These are phyloP conservation scores for Mycena pura DNA, from an alignment of 768 basidiomycete species.

Conservation along the genomic window DNA sequence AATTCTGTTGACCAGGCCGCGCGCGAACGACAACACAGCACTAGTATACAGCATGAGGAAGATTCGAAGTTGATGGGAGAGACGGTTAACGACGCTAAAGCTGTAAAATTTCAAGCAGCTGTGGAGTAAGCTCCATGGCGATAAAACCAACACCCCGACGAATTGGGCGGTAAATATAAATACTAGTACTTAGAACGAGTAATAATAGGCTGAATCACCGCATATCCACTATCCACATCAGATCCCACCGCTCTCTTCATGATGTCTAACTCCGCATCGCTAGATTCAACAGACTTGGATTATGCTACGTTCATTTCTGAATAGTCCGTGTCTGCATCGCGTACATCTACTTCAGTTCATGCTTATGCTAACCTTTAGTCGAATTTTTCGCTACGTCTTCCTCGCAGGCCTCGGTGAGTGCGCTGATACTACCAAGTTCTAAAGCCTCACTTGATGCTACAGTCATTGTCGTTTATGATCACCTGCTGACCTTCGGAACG, in stretches of 20 bases:
- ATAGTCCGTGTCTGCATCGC: slow-evolving; percentile 6
- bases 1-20: neutral
- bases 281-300: slow-evolving; percentile 7
- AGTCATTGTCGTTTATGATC: slow-evolving; percentile 17
- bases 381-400: slow-evolving; percentile 9
- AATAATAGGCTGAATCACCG: slow-evolving; percentile 9
- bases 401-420: slow-evolving; percentile 13
- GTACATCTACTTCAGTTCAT: slow-evolving; percentile 2
- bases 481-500: slow-evolving; percentile 11
- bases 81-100: slow-evolving; percentile 7
- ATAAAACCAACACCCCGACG: slow-evolving; percentile 11
- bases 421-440: slow-evolving; percentile 3
- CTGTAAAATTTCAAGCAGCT: slow-evolving; percentile 7
- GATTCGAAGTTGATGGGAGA: no score
- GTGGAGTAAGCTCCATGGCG: slow-evolving; percentile 4
- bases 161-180: neutral
- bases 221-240: slow-evolving; percentile 4
- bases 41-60: neutral
- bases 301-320: slow-evolving; percentile 12
- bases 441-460: slow-evolving; percentile 7
- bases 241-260: slow-evolving; percentile 10
- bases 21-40: neutral
- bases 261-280: slow-evolving; percentile 11
- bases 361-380: slow-evolving; percentile 16
- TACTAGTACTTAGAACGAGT: slow-evolving; percentile 9